Evolutionary conservation across 257 asterid genomes (phyloP), one percentile per base, ranked within the genome.

Genomic region (Apocynum venetum): DNA sequence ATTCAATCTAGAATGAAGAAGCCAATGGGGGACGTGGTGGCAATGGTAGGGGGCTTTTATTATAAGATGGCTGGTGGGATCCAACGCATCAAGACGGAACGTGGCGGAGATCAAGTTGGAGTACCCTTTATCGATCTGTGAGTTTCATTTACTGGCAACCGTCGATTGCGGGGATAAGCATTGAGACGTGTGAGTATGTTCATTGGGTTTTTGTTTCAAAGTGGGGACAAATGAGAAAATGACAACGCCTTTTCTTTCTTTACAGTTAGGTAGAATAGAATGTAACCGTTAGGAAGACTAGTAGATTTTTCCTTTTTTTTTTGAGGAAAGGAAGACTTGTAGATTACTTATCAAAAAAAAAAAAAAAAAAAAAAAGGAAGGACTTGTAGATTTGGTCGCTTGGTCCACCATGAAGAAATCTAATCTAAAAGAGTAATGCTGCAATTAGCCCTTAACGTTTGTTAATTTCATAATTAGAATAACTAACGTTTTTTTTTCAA

Each of bases 1-100:
- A 46, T 25, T 25, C 31, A 25, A 25, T 25, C 31, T 25, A n/a
- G 25, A 17, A 12, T 12, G 4, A 49, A 9, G 43, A 15, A 14
- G 13, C 12, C 38, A 19, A 14, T 5, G n/a, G 4, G 3, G 13
- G 20, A 35, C 5, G 10, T 47, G 20, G 10, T 7, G 47, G 47
- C 40, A 40, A 10, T 9, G 47, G 67, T 6, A 49, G 69, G 20
- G 51, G 81, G 68, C 9, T 72, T 53, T 73, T 59, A 78, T 63
- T 77, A 75, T 20, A 48, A 72, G 14, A 6, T 78, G 69, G 65
- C 76, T 63, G 57, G 25, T 17, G 84, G 84, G 81, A 81, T 80
- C 89, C 91, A 87, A 65, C 85, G 15, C 83, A 71, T 47, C 3
- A 65, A 17, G 8, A 43, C 35, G 9, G 47, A 77, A 82, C 88